Evolutionary conservation across 2,329 filamentous ascomycete species (phyloP).

Genomic region (Fusarium stilboides): DNA sequence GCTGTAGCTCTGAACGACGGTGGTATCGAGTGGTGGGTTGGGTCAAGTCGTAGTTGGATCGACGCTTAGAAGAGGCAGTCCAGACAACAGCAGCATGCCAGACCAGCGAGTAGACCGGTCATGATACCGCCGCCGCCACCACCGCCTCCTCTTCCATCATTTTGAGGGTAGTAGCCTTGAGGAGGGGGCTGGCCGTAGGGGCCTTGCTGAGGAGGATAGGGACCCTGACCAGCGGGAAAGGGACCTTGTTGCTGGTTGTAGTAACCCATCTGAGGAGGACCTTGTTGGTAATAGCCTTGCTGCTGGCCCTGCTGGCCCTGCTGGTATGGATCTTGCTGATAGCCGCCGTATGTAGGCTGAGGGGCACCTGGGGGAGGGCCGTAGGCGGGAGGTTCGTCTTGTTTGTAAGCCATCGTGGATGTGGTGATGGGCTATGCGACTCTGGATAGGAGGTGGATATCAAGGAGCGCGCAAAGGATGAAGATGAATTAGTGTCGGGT

Average conservation of each 20-base stretch:
- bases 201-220: slow-evolving; percentile 56
- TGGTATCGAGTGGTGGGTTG: slow-evolving; percentile 13
- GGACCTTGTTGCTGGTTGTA: slow-evolving; percentile 53
- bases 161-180: slow-evolving; percentile 56
- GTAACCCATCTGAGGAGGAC: slow-evolving; percentile 53
- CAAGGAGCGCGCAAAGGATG: slow-evolving; percentile 9
- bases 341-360: slow-evolving; percentile 62
- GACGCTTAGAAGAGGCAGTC: slow-evolving; percentile 67
- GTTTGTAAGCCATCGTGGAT: slow-evolving; percentile 56
- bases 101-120: slow-evolving; percentile 64
- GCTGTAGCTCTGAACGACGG: slow-evolving; percentile 2
- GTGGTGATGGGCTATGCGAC: slow-evolving; percentile 11
- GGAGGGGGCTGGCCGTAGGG: slow-evolving; percentile 56
- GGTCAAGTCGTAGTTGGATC: slow-evolving; percentile 13
- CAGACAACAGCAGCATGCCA: slow-evolving; percentile 73
- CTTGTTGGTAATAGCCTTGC: slow-evolving; percentile 51
- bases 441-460: slow-evolving; percentile 16
- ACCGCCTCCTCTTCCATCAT: slow-evolving; percentile 52
- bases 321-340: slow-evolving; percentile 54
- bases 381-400: slow-evolving; percentile 67
- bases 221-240: slow-evolving; percentile 54
- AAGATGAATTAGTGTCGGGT: not conserved
- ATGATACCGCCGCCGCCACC: slow-evolving; percentile 54
- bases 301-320: slow-evolving; percentile 46
- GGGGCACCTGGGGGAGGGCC: slow-evolving; percentile 57